Evolutionary conservation across 1,139 yeast genomes (phyloP), one percentile per base, ranked within the genome.

Genomic region (Scheffersomyces segobiensis): DNA sequence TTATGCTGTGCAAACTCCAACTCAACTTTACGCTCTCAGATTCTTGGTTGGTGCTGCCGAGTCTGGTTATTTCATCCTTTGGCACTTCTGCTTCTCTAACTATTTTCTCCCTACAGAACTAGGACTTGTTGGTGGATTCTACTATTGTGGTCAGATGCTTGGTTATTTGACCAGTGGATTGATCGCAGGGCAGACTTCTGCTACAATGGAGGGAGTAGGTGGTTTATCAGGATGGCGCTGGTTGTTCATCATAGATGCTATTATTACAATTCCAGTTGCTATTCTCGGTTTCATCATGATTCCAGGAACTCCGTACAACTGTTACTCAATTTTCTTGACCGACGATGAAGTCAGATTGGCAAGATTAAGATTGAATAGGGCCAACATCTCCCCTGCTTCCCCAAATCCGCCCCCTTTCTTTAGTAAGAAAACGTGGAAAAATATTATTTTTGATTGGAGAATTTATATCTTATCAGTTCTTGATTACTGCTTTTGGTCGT

Each of bases 221-320:
- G 88, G 90, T 0, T 73, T 85, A 46, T 79, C 74, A 46, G 86
- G 90, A 14, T 88, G 93, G 93, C 81, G 87, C 73, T 88, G 93
- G 92, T 84, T 87, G 72, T 88, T 86, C 67, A 82, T 89, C 59
- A 80, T 88, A 62, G 92, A 88, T 70, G 89, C 88, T 8, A 71
- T 85, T 53, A 77, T 87, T 50, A 84, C 92, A 2, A 66, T 87
- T 46, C 83, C 77, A 2, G 85, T 89, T 56, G 92, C 89, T 17
- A 32, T 88, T 22, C 71, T 86, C 60, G 93, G 93, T 0, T 79
- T 86, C 64, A 82, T 84, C 65, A 65, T 81, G 63, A 76, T 88
- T 62, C 95, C 95, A 2, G 93, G 92, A 53, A 87, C 89, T 47
- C 95, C 95, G 20, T 72, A 77, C 59, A 80, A 82, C 56, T 84